Percentiles rank a stretch among this genome's conserved stretches.
Conservation (phyloP, 2,329 filamentous ascomycete genomes). For the Penicillium crustosum region DNA sequence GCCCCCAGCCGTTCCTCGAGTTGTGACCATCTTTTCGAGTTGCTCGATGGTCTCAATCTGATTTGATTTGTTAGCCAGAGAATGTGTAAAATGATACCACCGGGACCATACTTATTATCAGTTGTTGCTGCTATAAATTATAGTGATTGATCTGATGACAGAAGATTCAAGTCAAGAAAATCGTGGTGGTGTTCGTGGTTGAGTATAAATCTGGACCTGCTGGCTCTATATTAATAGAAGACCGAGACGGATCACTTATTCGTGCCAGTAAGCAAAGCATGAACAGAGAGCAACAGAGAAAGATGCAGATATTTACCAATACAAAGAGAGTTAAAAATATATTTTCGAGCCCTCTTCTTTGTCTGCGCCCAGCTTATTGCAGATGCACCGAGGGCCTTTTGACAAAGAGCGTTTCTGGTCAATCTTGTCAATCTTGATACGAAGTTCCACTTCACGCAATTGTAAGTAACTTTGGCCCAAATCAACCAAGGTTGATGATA, state of each 20-base stretch:
- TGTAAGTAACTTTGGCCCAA: neutral
- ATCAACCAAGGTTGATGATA: neutral
- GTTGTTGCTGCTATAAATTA: neutral
- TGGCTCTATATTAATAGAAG: neutral
- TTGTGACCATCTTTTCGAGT: neutral
- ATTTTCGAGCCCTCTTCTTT: neutral
- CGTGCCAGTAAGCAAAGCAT: neutral
- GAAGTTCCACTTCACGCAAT: neutral
- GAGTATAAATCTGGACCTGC: neutral
- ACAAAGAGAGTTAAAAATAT: conserved; percentile 5
- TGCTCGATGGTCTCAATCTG: neutral
- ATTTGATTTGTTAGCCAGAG: neutral
- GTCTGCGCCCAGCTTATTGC: neutral
- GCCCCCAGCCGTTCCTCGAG: neutral
- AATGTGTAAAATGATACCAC: neutral
- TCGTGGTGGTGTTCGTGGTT: neutral
- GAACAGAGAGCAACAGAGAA: neutral
- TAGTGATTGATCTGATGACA: neutral
- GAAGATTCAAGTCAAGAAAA: neutral
- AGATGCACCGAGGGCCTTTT: neutral
- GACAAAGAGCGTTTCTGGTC: neutral
- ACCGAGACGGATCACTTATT: neutral
- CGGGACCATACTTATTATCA: neutral
- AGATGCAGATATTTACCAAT: no score
- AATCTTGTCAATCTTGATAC: neutral